These are phyloP conservation scores for Eimeria zaria DNA, from an alignment of 169 alveolate genomes.

Conservation along the genomic window DNA sequence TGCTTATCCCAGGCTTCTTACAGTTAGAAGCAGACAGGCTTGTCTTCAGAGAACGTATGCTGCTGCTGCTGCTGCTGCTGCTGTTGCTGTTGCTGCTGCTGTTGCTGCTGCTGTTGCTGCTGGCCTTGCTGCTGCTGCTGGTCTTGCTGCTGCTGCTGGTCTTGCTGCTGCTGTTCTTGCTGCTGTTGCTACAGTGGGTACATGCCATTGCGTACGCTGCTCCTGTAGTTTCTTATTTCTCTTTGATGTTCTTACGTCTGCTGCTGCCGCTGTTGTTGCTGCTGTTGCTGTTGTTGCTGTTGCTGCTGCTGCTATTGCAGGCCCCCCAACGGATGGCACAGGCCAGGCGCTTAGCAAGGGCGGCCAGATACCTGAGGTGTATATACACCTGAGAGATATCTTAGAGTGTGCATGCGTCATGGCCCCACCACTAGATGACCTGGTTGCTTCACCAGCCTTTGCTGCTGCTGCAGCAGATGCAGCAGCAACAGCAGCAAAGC, in stretches of 20 bases:
- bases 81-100: too few relatives aligned
- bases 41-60: too few relatives aligned
- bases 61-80: too few relatives aligned
- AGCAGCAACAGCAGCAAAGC: conserved; percentile 37
- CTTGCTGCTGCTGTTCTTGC: too few relatives aligned
- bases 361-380: conserved; percentile 28
- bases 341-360: neutral
- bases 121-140: too few relatives aligned
- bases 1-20: too few relatives aligned
- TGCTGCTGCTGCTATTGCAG: conserved; percentile 20
- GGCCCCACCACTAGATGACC: conserved; percentile 38
- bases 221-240: neutral
- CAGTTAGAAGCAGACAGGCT: too few relatives aligned
- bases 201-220: too few relatives aligned
- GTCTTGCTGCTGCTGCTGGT: too few relatives aligned
- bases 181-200: too few relatives aligned
- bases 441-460: neutral
- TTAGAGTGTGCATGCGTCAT: conserved; percentile 51
- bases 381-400: neutral
- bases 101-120: neutral
- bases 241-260: neutral
- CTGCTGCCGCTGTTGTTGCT: neutral
- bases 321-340: neutral
- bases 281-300: conserved; percentile 31
- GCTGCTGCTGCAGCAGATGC: conserved; percentile 52